Evolutionary conservation across 179 eudicot genomes (phyloP), one percentile per base, ranked within the genome.

Genomic region (Sideroxylon spinosum): DNA sequence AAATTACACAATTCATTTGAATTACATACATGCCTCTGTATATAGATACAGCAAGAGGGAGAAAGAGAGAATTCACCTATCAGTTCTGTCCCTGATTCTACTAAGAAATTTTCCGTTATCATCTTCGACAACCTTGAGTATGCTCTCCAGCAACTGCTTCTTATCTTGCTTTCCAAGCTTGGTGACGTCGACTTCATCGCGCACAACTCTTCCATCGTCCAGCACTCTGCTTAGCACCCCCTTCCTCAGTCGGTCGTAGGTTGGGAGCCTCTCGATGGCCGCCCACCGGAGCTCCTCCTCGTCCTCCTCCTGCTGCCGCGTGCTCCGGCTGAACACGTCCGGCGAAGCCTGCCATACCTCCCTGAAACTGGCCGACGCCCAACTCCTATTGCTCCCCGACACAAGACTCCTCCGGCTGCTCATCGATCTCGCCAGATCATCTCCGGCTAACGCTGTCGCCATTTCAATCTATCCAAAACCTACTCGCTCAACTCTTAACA

Each of bases 271-370:
- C 81, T 95, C 98, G n/a, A 93, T 86, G n/a, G 98, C 98, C 0
- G 98, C 98, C 98, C 98, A 95, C 79, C 80, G 79, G 7, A 93
- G 92, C 84, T 90, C 98, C 62, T 86, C 97, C 79, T 95, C 97
- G 55, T 94, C 98, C 32, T 88, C 98, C 32, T 88, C 91, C n/a
- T 66, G 78, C 76, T 66, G 76, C 76, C 84, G 77, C 73, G 82
- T 76, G 63, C 86, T 85, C 66, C 67, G 73, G 8, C 62, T 60
- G 70, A 86, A 86, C 22, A 78, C 84, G 48, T 84, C 90, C 50
- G 79, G 68, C 17, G 73, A 78, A 17, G 64, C 66, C 52, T 76
- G 79, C 86, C 81, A 86, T 12, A 57, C 83, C 44, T 87, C 86
- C 77, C 86, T 29, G 62, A 85, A 76, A 52, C 89, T 86, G 8